A percentile compares a stretch with the other conserved stretches of the same genome.
These are phyloP conservation scores for Cardamine occulta DNA, from an alignment of 345 rosid species.

Conservation along the genomic window DNA sequence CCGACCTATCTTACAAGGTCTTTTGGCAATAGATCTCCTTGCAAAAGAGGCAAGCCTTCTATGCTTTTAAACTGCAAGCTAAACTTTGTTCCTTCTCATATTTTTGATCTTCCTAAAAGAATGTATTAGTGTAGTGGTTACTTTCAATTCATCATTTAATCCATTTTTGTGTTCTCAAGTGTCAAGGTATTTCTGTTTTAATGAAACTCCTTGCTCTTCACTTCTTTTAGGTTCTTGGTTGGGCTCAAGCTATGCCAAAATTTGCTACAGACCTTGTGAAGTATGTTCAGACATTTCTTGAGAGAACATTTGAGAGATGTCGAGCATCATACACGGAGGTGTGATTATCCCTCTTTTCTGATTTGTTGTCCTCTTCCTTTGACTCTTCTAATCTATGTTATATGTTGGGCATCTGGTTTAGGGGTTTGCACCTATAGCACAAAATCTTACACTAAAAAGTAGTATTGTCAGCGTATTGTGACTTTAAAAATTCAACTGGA, in stretches of 20 bases:
- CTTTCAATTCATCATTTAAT: slow-evolving; percentile 15
- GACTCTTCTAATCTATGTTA: slow-evolving; percentile 23
- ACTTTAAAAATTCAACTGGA: background rate
- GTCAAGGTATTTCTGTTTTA: slow-evolving; percentile 22
- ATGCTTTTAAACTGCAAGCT: slow-evolving; percentile 28
- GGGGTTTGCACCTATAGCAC: slow-evolving; percentile 28
- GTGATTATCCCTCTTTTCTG: slow-evolving; percentile 38
- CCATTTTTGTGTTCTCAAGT: slow-evolving; percentile 1
- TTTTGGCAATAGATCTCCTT: slow-evolving; percentile 91
- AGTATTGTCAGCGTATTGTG: slow-evolving; percentile 11
- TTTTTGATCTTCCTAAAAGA: slow-evolving; percentile 14
- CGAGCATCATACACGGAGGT: slow-evolving; percentile 98
- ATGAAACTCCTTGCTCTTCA: slow-evolving; percentile 27
- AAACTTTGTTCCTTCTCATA: slow-evolving; percentile 22
- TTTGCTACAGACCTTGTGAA: slow-evolving; percentile 92
- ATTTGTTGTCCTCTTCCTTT: slow-evolving; percentile 25
- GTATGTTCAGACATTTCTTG: slow-evolving; percentile 93
- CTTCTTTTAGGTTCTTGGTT: slow-evolving; percentile 77
- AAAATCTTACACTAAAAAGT: slow-evolving; percentile 14
- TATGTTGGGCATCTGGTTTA: slow-evolving; percentile 36
- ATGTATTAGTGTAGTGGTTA: slow-evolving; percentile 3
- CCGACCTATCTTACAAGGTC: slow-evolving; percentile 96
- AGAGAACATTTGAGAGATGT: slow-evolving; percentile 97
- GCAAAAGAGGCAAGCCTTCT: slow-evolving; percentile 83
- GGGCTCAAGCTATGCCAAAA: slow-evolving; percentile 99